These are phyloP conservation scores for Chalciporus chontae DNA, from an alignment of 768 basidiomycete genomes.

Conservation along the genomic window DNA sequence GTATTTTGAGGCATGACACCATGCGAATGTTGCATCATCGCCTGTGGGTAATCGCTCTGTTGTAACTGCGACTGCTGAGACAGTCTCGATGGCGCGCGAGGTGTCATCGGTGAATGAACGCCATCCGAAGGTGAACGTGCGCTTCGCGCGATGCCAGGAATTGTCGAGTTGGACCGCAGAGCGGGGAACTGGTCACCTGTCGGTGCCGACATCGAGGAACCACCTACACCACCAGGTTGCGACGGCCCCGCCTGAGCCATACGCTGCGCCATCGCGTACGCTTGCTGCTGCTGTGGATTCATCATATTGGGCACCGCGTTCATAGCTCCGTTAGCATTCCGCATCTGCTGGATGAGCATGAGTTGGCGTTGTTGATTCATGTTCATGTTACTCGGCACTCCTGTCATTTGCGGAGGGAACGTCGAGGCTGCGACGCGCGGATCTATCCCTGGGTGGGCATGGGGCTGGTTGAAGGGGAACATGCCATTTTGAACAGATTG, in stretches of 20 bases:
- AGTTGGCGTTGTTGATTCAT: slow-evolving; percentile 45
- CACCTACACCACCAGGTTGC: slow-evolving; percentile 27
- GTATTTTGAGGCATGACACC: slow-evolving; percentile 27
- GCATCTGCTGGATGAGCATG: slow-evolving; percentile 37
- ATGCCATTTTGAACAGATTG: slow-evolving; percentile 30
- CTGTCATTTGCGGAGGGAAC: slow-evolving; percentile 29
- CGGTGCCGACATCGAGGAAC: slow-evolving; percentile 42
- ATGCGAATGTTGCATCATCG: slow-evolving; percentile 37
- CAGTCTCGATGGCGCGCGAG: slow-evolving; percentile 33
- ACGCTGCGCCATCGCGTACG: slow-evolving; percentile 40
- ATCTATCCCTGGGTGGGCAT: slow-evolving; percentile 25
- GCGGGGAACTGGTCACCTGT: slow-evolving; percentile 43
- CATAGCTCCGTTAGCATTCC: slow-evolving; percentile 25
- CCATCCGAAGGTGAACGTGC: slow-evolving; percentile 73
- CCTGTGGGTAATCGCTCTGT: slow-evolving; percentile 39
- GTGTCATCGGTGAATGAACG: slow-evolving; percentile 42
- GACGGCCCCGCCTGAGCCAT: slow-evolving; percentile 41
- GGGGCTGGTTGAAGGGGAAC: slow-evolving; percentile 28
- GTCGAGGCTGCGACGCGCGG: slow-evolving; percentile 29
- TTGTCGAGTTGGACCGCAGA: slow-evolving; percentile 54
- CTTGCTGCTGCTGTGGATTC: slow-evolving; percentile 31
- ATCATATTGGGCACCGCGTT: slow-evolving; percentile 28
- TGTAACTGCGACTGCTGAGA: slow-evolving; percentile 47
- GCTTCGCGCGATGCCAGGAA: slow-evolving; percentile 74
- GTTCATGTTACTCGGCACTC: slow-evolving; percentile 27